Evolutionary conservation across 371 early-diverging fungal species (phyloP).

Genomic region (Apophysomyces sp.): DNA sequence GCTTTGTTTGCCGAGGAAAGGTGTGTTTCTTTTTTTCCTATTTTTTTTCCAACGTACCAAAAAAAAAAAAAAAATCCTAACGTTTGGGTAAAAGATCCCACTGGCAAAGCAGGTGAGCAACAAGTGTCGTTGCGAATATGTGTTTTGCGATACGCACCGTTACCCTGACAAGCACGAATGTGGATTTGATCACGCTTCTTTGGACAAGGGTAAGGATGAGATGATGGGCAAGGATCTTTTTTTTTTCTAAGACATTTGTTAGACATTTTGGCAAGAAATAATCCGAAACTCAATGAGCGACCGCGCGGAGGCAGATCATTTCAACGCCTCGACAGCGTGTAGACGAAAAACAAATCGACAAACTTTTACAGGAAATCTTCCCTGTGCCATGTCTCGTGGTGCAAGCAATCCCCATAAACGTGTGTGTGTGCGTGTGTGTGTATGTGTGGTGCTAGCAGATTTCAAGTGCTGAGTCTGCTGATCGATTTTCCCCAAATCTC

Average conservation of each 20-base stretch:
- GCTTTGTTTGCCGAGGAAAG: slow-evolving; percentile 72
- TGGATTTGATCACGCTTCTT: slow-evolving; percentile 75
- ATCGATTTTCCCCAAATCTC: neutral
- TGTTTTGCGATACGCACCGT: slow-evolving; percentile 81
- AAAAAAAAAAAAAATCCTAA: slow-evolving; percentile 7
- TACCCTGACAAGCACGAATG: slow-evolving; percentile 78
- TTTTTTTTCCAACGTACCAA: neutral
- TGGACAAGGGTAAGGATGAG: slow-evolving; percentile 53
- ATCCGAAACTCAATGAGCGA: slow-evolving; percentile 77
- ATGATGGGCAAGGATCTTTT: neutral
- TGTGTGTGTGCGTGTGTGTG: neutral
- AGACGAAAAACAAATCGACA: slow-evolving; percentile 3
- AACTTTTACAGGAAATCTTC: neutral
- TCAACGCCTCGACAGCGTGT: slow-evolving; percentile 65
- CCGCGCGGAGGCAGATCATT: slow-evolving; percentile 80
- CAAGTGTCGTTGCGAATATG: slow-evolving; percentile 79
- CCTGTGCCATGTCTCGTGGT: neutral
- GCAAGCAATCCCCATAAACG: neutral
- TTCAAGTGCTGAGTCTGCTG: slow-evolving; percentile 3
- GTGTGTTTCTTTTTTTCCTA: slow-evolving; percentile 22
- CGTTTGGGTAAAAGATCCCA: slow-evolving; percentile 49
- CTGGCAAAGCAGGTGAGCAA: slow-evolving; percentile 83
- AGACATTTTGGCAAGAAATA: slow-evolving; percentile 72
- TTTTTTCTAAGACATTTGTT: neutral
- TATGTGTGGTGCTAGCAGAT: neutral